Evolutionary conservation across 495 filamentous ascomycete species (phyloP).

Genomic region (Hypoxylon trugodes): DNA sequence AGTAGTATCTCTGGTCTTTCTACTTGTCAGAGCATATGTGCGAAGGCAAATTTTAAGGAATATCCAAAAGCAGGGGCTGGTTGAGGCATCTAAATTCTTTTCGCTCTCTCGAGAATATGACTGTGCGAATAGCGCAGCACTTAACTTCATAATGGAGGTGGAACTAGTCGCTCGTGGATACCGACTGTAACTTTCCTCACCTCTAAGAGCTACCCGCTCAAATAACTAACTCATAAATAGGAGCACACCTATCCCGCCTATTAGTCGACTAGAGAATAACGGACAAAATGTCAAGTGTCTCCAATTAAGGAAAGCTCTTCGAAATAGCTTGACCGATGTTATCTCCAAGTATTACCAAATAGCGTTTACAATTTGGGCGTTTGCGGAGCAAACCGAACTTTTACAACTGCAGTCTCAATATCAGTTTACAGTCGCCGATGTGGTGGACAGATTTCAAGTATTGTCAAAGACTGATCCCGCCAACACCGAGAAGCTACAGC

Average conservation of each 20-base stretch:
- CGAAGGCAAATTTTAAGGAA: slow-evolving; percentile 87
- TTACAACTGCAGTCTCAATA: slow-evolving; percentile 45
- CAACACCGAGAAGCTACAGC: slow-evolving; percentile 79
- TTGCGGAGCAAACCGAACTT: slow-evolving; percentile 75
- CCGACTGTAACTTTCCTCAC: slow-evolving; percentile 69
- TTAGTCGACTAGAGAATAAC: slow-evolving; percentile 80
- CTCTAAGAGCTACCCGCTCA: neutral
- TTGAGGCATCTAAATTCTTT: slow-evolving; percentile 76
- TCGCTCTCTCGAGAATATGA: slow-evolving; percentile 84
- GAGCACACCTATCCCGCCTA: slow-evolving; percentile 85
- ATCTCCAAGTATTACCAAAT: slow-evolving; percentile 75
- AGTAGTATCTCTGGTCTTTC: slow-evolving; percentile 62
- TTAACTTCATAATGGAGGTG: slow-evolving; percentile 93
- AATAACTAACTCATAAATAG: slow-evolving; percentile 60
- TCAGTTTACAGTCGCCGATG: slow-evolving; percentile 78
- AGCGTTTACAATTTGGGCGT: slow-evolving; percentile 69
- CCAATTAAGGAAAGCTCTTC: slow-evolving; percentile 77
- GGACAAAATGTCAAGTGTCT: slow-evolving; percentile 80
- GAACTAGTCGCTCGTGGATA: slow-evolving; percentile 96
- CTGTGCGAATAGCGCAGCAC: slow-evolving; percentile 76
- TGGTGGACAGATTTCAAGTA: slow-evolving; percentile 51
- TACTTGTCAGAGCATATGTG: slow-evolving; percentile 73
- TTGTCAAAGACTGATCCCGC: slow-evolving; percentile 70
- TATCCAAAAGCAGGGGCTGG: slow-evolving; percentile 77
- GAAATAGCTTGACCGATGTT: slow-evolving; percentile 70